Evolutionary conservation across 2,329 filamentous ascomycete species (phyloP).

Genomic region (Fusarium falciforme): DNA sequence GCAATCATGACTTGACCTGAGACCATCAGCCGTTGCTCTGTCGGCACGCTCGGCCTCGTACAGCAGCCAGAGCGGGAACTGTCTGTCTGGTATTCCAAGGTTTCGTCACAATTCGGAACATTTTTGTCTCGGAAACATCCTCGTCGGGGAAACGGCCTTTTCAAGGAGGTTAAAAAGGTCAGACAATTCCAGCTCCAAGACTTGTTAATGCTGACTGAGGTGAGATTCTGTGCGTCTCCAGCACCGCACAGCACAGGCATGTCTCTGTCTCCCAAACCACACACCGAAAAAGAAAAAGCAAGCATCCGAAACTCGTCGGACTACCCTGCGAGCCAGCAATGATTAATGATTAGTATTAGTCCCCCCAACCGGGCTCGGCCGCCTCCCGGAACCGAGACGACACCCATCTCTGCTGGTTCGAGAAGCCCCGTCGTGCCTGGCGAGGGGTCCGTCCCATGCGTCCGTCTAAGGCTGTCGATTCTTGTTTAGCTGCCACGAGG

Average conservation of each 20-base stretch:
- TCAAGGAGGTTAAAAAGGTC: slow-evolving; percentile 8
- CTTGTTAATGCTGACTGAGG: background rate
- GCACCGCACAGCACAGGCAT: background rate
- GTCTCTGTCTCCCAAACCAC: background rate
- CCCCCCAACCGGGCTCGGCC: slow-evolving; percentile 8
- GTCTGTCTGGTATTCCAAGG: background rate
- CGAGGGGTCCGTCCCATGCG: slow-evolving; percentile 14
- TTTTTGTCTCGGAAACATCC: slow-evolving; percentile 25
- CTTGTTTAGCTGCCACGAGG: slow-evolving; percentile 14
- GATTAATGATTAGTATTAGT: background rate
- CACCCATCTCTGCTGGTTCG: slow-evolving; percentile 11
- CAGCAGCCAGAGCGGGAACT: background rate
- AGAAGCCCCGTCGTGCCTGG: slow-evolving; percentile 24
- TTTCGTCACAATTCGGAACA: slow-evolving; percentile 1
- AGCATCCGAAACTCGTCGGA: slow-evolving; percentile 34
- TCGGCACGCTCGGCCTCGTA: slow-evolving; percentile 12
- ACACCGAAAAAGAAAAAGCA: slow-evolving; percentile 7
- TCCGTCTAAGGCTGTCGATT: background rate
- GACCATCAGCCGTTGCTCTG: background rate
- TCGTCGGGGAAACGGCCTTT: slow-evolving; percentile 12
- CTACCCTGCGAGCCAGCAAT: slow-evolving; percentile 5
- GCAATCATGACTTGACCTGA: slow-evolving; percentile 5
- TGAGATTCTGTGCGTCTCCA: background rate
- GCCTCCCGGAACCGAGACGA: slow-evolving; percentile 22
- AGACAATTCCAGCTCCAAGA: slow-evolving; percentile 26